Conservation (phyloP, 768 basidiomycete species). For the Phylloporus sp. region DNA sequence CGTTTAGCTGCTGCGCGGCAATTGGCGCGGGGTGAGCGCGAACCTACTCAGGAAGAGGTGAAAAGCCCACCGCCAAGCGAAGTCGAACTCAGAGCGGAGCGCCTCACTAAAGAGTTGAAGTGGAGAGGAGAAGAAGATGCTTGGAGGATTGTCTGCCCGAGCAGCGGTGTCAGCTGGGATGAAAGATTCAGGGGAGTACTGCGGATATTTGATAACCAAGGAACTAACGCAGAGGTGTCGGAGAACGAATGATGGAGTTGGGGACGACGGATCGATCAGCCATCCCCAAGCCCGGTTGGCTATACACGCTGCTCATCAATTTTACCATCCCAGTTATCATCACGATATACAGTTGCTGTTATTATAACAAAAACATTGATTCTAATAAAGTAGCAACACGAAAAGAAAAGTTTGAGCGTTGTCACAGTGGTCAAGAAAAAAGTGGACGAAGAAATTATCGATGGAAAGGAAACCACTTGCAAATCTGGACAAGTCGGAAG, state of each 20-base stretch:
- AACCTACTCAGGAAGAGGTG: slow-evolving; percentile 82
- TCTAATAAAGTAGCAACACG: neutral
- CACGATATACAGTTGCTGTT: neutral
- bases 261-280: neutral
- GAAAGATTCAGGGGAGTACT: slow-evolving; percentile 60
- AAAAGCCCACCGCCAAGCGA: slow-evolving; percentile 81
- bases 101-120: slow-evolving; percentile 81
- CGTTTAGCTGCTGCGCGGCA: slow-evolving; percentile 71
- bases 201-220: slow-evolving; percentile 53
- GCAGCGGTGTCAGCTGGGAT: slow-evolving; percentile 70
- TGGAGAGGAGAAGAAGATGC: slow-evolving; percentile 81
- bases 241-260: neutral
- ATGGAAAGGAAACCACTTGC: neutral
- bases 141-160: slow-evolving; percentile 72
- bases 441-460: no score
- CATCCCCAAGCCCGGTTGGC: neutral
- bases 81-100: slow-evolving; percentile 82
- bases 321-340: neutral
- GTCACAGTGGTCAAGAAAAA: no score
- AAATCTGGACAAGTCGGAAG: neutral
- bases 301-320: no score
- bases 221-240: slow-evolving; percentile 2
- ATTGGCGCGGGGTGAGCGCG: slow-evolving; percentile 67
- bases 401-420: neutral
- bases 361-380: neutral